Evolutionary conservation across 139 green algal genomes (phyloP).

Genomic region (Volvox africanus): DNA sequence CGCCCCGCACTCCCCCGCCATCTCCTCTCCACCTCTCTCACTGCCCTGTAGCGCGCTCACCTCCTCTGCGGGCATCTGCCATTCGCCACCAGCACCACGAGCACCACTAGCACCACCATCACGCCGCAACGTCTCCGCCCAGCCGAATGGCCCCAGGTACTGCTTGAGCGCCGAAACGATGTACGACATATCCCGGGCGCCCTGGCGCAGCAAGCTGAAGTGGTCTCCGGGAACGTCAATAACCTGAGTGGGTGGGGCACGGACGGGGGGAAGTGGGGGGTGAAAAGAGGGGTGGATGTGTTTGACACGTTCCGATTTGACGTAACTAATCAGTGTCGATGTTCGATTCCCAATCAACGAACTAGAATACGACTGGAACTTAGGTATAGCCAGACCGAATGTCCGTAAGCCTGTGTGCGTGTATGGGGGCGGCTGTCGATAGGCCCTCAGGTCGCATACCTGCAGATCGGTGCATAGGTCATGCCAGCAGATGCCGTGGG

Average conservation of each 20-base stretch:
- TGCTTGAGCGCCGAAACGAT: constrained; percentile 67
- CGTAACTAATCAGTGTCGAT: too few species aligned
- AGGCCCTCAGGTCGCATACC: constrained; percentile 35
- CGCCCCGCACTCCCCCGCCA: too few species aligned
- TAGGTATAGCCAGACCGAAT: too few species aligned
- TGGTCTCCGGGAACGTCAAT: constrained; percentile 86
- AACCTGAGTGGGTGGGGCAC: constrained; percentile 43
- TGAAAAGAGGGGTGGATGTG: neutral
- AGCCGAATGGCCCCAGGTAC: constrained; percentile 65
- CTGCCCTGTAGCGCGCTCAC: neutral
- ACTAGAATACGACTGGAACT: too few species aligned
- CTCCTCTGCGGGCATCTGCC: constrained; percentile 54
- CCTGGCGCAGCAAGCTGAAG: constrained; percentile 88
- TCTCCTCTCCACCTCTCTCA: neutral
- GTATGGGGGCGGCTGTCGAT: too few species aligned
- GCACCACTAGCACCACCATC: constrained; percentile 10
- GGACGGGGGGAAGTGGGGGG: neutral
- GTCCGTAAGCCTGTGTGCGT: too few species aligned
- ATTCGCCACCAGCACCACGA: neutral
- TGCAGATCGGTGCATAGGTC: constrained; percentile 78
- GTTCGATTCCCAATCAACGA: too few species aligned
- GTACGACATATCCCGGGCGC: constrained; percentile 55
- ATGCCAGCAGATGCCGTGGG: constrained; percentile 84
- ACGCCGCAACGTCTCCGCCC: constrained; percentile 61
- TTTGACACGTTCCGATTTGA: neutral